Base-by-base conservation (phyloP, 306 rosid species). In the Cicer judaicum region DNA sequence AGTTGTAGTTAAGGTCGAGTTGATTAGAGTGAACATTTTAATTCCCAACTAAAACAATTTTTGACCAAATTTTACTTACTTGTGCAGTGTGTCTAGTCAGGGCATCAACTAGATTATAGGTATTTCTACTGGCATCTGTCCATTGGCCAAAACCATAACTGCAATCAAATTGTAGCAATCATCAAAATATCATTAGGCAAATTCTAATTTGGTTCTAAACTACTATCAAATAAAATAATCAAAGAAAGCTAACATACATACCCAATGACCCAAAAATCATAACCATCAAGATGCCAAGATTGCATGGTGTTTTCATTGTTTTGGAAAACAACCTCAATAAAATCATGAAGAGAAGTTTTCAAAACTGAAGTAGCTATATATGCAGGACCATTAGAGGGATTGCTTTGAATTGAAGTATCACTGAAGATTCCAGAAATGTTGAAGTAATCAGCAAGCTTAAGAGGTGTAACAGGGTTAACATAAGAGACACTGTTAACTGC, bases 231-330 rank as follows among this genome's bases (percentile, higher is more conserved):
- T 29, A 29, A 29, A 3, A 29, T 29, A 29, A 29, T 29, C 36
- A 4, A 29, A 4, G 21, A 9, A 44, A 36, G 65, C 44, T 67
- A 73, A 43, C 12, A 46, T 61, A 53, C 92, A 78, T 89, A 94
- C 99, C 99, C 99, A 48, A 87, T 87, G 41, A 88, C 93, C 99
- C 99, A 92, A 71, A 94, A 92, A 79, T 94, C 99, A 77, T 94
- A 94, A 14, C 98, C 99, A 70, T 94, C 99, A 64, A 94, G 89
- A 79, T 94, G 99, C 90, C 93, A 82, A 48, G 99, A 94, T 54
- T 92, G 99, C 76, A 92, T 60, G 55, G 90, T 46, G 14, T 83
- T 83, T 77, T 94, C 99, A 3, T 85, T 87, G 85, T 94, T 94
- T 68, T 90, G 98, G 89, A 89, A 92, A 70, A 92, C 87, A 61